Conservation (phyloP, 371 early-diverging fungal genomes). For the Vairimorpha apis region DNA sequence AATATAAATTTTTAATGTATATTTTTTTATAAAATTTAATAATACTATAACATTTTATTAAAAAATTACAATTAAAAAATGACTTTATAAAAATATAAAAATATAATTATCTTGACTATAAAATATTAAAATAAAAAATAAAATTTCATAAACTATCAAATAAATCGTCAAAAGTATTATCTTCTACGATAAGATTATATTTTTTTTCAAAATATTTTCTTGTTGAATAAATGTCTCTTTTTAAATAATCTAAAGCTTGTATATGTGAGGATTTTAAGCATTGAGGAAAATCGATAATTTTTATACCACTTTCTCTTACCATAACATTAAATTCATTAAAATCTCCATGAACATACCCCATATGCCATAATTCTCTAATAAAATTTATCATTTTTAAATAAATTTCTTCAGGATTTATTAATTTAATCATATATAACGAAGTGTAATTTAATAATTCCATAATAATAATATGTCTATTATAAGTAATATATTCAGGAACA, state of each 20-base stretch:
- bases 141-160: too few relatives aligned
- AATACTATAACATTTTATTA: not conserved
- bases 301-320: conserved; percentile 70
- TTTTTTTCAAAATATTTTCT: conserved; percentile 73
- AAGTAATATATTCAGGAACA: conserved; percentile 82
- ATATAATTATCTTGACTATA: not conserved
- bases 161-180: not conserved
- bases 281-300: conserved; percentile 96
- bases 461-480: conserved; percentile 88
- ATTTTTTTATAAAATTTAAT: not conserved
- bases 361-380: conserved; percentile 81
- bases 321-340: conserved; percentile 99
- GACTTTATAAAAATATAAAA: too few relatives aligned
- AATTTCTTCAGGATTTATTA: conserved; percentile 77
- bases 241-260: conserved; percentile 80
- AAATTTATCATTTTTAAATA: conserved; percentile 83
- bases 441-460: conserved; percentile 73
- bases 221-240: conserved; percentile 94
- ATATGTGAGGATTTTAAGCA: conserved; percentile 87
- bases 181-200: conserved; percentile 17
- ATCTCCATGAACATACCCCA: conserved; percentile 96
- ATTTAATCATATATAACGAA: conserved; percentile 72
- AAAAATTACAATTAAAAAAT: not conserved
- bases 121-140: too few relatives aligned
- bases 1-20: too few relatives aligned